These are phyloP conservation scores for Gastrodia elata DNA, from an alignment of 106 monocot genomes.

Conservation along the genomic window DNA sequence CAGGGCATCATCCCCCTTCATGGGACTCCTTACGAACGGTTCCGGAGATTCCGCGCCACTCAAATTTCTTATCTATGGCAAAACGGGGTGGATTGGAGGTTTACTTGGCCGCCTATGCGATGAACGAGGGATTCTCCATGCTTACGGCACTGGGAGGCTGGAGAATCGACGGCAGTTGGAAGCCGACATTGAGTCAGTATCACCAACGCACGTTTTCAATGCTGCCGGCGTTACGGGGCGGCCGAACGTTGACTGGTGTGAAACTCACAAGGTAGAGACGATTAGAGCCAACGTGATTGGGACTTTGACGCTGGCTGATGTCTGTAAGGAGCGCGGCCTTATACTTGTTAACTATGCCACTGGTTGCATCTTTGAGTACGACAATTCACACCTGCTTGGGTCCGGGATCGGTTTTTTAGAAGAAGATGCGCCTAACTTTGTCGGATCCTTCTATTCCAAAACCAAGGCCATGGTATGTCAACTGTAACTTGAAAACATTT, in stretches of 20 bases:
- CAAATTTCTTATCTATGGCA: constrained; percentile 72
- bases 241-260: constrained; percentile 92
- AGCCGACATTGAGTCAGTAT: constrained; percentile 30
- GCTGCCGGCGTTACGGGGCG: constrained; percentile 79
- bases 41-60: constrained; percentile 2
- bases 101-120: constrained; percentile 53
- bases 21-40: constrained; percentile 30
- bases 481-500: not conserved
- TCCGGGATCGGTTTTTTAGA: constrained; percentile 52
- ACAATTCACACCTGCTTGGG: constrained; percentile 26
- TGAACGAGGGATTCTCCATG: constrained; percentile 32
- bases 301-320: constrained; percentile 54
- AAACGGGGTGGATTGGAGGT: constrained; percentile 81
- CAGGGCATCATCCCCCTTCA: not conserved
- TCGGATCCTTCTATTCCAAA: constrained; percentile 61
- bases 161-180: constrained; percentile 43
- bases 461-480: constrained; percentile 55
- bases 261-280: constrained; percentile 60
- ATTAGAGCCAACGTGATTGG: constrained; percentile 46
- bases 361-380: constrained; percentile 61
- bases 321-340: constrained; percentile 33
- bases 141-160: constrained; percentile 41
- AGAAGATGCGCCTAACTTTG: constrained; percentile 54
- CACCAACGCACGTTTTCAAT: constrained; percentile 71
- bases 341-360: constrained; percentile 52